Base-by-base conservation (phyloP, 2,329 filamentous ascomycete species). In the Diaporthe ilicicola region DNA sequence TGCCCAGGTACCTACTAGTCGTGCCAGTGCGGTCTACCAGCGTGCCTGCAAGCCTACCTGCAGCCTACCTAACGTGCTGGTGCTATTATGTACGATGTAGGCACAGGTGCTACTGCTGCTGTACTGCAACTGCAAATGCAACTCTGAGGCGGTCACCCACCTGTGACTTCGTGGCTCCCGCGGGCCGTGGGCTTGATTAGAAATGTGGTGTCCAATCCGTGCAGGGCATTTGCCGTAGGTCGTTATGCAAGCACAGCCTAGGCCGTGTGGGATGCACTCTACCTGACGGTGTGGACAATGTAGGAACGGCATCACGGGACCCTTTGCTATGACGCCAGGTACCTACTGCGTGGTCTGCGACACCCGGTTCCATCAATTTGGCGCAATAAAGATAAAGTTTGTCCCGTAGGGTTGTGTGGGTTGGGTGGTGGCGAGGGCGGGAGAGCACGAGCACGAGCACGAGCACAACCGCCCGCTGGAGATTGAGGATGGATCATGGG, bases 211-310 rank as follows among this genome's bases (percentile, higher is more conserved):
- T 59, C 22, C 54, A 59, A 39, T 59, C 54, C 54, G 37, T 59
- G 22, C 37, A 19, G 37, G 37, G 27, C 27, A 48, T 48, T 24
- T 62, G 42, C 17, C 22, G 42, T 48, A 62, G 56, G 39, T n/a
- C 46, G 42, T 48, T 24, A 62, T 62, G 56, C 56, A 62, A 48
- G 56, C 56, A 24, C 42, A 62, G 15, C n/a, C 62, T 32, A 4
- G 27, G 12, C 39, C 51, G 59, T 70, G 67, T 72, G 70, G 70
- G 67, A 67, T 44, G 61, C 61, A 66, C 67, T 66, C 50, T 72
- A 67, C 27, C 39, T 55, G 53, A 42, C 37, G 62, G 51, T 24
- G 8, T 15, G 34, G 27, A 39, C 59, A 62, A 27, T 46, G 29
- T 64, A 54, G 51, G 53, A 65, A 65, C 22, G 32, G 29, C 62